Evolutionary conservation across 805 yeast genomes (phyloP).

Genomic region (Tetrapisispora phaffii): DNA sequence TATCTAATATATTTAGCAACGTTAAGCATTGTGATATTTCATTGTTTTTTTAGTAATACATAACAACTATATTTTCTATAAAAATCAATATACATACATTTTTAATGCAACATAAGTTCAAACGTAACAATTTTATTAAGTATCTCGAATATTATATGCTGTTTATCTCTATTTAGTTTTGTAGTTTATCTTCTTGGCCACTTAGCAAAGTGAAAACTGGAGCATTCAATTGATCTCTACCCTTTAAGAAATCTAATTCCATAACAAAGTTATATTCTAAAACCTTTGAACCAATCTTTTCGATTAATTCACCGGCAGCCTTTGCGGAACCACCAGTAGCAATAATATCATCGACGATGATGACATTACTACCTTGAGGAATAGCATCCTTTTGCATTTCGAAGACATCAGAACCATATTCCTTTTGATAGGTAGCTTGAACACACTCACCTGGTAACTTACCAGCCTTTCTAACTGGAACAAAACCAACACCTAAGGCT

Average conservation of each 20-base stretch:
- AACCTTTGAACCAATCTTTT: constrained; percentile 56
- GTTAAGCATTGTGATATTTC: neutral
- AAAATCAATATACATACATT: no score
- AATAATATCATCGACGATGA: constrained; percentile 90
- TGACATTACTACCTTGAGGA: constrained; percentile 68
- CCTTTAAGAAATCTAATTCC: constrained; percentile 92
- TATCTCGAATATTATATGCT: no score
- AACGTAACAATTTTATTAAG: neutral
- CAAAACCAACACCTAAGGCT: constrained; percentile 79
- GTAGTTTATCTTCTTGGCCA: constrained; percentile 57
- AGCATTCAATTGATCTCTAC: constrained; percentile 76
- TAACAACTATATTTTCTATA: neutral
- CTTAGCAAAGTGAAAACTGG: constrained; percentile 83
- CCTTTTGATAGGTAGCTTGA: constrained; percentile 71
- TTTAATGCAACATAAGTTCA: neutral
- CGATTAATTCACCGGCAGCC: constrained; percentile 83
- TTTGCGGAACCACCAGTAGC: constrained; percentile 97
- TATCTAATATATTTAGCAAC: neutral
- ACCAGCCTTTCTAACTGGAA: constrained; percentile 92
- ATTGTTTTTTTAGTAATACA: no score
- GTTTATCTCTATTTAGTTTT: neutral
- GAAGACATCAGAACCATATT: constrained; percentile 84
- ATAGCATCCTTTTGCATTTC: constrained; percentile 81
- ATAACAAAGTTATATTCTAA: constrained; percentile 78
- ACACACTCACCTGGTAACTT: constrained; percentile 83